These are phyloP conservation scores for Phylloporus rhodoxanthus DNA, from an alignment of 768 basidiomycete genomes.

Conservation along the genomic window DNA sequence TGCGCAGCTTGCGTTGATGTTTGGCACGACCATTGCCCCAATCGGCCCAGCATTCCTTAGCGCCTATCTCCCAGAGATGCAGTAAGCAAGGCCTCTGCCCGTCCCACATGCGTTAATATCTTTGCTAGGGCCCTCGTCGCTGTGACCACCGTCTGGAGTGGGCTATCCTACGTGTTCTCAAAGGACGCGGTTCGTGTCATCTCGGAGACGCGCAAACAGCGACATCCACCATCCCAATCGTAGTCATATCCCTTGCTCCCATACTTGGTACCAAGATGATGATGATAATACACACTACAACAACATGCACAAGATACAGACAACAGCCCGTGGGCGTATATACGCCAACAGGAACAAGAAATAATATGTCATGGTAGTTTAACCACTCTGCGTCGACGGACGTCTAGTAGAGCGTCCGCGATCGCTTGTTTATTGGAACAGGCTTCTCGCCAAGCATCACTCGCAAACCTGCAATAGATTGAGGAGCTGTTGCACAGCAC, in stretches of 20 bases:
- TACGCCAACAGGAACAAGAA: not conserved
- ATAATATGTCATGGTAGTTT: constrained; percentile 7
- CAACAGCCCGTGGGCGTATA: constrained; percentile 6
- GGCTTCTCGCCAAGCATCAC: constrained; percentile 59
- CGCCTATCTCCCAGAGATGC: constrained; percentile 55
- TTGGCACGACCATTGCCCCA: constrained; percentile 78
- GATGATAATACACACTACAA: constrained; percentile 19
- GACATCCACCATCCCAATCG: constrained; percentile 21
- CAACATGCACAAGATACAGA: constrained; percentile 14
- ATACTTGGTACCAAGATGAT: constrained; percentile 6
- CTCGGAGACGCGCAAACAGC: constrained; percentile 32
- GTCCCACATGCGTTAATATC: not conserved
- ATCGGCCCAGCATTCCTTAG: constrained; percentile 58
- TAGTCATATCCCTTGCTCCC: constrained; percentile 2
- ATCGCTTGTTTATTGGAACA: constrained; percentile 56
- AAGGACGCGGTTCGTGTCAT: constrained; percentile 68
- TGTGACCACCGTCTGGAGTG: constrained; percentile 88
- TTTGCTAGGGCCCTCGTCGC: constrained; percentile 73
- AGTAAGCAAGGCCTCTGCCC: constrained; percentile 47
- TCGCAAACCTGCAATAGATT: constrained; percentile 44
- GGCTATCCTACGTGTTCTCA: constrained; percentile 73
- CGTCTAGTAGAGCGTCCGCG: constrained; percentile 62
- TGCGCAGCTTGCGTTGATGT: constrained; percentile 89
- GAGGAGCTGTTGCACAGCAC: constrained; percentile 1
- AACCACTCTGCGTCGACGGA: constrained; percentile 45